Conservation (phyloP, 352 stramenopile genomes). For the Saprolegnia parasitica region DNA sequence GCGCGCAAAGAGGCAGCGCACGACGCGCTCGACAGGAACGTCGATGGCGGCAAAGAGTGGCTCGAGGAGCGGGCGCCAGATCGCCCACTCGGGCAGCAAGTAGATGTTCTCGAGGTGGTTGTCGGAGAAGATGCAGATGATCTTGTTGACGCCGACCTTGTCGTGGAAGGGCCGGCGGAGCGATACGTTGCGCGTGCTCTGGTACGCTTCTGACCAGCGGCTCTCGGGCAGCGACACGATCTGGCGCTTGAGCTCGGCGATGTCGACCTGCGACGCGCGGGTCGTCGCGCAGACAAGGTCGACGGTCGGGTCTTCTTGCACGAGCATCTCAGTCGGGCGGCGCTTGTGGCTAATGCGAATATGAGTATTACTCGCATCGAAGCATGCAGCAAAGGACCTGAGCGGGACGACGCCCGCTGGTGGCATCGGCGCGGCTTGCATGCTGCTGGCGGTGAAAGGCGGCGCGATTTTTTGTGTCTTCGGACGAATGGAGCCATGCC, state of each 20-base stretch:
- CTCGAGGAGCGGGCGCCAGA: constrained; percentile 62
- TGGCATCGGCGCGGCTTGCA: constrained; percentile 21
- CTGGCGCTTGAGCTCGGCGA: constrained; percentile 37
- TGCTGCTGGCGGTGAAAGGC: background rate
- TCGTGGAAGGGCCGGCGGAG: constrained; percentile 94
- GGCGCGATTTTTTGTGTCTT: background rate
- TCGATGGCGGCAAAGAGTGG: constrained; percentile 87
- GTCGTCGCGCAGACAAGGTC: constrained; percentile 19
- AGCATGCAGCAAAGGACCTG: background rate
- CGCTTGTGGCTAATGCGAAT: constrained; percentile 15
- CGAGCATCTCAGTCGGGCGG: constrained; percentile 14
- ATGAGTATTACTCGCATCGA: background rate
- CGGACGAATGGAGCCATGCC: background rate
- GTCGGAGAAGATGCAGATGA: constrained; percentile 98
- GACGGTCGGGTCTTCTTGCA: constrained; percentile 14
- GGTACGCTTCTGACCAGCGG: constrained; percentile 46
- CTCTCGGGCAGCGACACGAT: constrained; percentile 36
- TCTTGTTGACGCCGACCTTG: constrained; percentile 97
- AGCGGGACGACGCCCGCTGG: constrained; percentile 6
- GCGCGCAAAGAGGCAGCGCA: constrained; percentile 93
- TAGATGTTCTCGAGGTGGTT: constrained; percentile 96
- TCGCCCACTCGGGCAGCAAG: constrained; percentile 92
- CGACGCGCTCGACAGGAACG: constrained; percentile 42
- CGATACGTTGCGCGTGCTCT: constrained; percentile 67
- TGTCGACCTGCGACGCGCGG: constrained; percentile 34